Evolutionary conservation across 176 grass and related monocot genomes (phyloP), one percentile per base, ranked within the genome.

Genomic region (Thalia dealbata): DNA sequence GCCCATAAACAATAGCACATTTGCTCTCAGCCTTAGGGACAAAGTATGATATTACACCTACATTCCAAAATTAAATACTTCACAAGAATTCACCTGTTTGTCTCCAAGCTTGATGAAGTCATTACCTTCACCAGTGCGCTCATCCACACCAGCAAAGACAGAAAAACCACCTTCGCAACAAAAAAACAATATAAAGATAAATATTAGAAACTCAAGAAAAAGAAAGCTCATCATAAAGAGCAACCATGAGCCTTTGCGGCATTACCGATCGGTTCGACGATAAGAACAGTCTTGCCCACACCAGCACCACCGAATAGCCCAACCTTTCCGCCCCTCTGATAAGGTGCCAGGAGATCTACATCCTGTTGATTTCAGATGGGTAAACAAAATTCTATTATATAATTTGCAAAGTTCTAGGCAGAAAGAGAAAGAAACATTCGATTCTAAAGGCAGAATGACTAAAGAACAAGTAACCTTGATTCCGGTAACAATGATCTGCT

Each of bases 261-360:
- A 63, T 75, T 75, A 15, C 63, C 63, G 21, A 75, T 75, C 73
- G 63, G 42, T 62, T 75, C 73, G 58, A 75, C 63, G 22, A 75
- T 79, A 41, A 79, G 77, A 6, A 79, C 77, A 59, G 77, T 79
- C 27, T 79, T 79, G 30, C 77, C 77, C 3, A 79, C 77, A 69
- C 77, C 77, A 50, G 77, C 77, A 61, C 77, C 77, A 71, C 77
- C 77, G 50, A 79, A 79, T 6, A 79, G 67, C 35, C 77, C 77
- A 62, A 79, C 72, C 67, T 79, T 79, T 44, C 77, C 77, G 50
- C 77, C 77, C 42, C 55, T 69, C 24, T 70, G 67, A 52, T 79
- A 79, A 43, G 77, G 77, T 23, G 77, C 68, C 21, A 79, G 30
- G 16, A 79, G 77, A 61, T 79, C 77, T 19, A 79, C 68, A 29